Conservation (phyloP, 345 rosid genomes). For the Populus ilicifolia region DNA sequence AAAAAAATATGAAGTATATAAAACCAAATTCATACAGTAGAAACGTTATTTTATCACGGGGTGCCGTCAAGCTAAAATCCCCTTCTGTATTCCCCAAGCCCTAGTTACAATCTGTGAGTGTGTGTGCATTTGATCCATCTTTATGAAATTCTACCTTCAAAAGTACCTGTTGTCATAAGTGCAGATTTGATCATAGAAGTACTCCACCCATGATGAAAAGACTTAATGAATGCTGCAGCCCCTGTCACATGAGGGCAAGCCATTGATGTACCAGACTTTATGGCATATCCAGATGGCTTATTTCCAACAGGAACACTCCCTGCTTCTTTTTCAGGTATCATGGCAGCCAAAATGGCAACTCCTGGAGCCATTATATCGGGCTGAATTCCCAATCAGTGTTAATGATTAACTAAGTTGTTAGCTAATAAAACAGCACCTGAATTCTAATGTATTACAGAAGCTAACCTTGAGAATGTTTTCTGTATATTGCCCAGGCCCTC, state of each 20-base stretch:
- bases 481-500: slow-evolving; percentile 65
- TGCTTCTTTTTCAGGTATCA: slow-evolving; percentile 35
- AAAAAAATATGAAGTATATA: too few relatives aligned
- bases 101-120: too few relatives aligned
- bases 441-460: too few relatives aligned
- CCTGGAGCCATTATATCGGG: slow-evolving; percentile 91
- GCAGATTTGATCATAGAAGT: slow-evolving; percentile 74
- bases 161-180: slow-evolving; percentile 69
- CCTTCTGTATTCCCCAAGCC: too few relatives aligned
- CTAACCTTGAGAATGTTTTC: slow-evolving; percentile 81
- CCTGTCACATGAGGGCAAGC: slow-evolving; percentile 87
- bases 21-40: too few relatives aligned
- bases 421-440: too few relatives aligned
- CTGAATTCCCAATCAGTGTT: slow-evolving; percentile 24
- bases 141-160: neutral
- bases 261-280: slow-evolving; percentile 79
- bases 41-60: too few relatives aligned
- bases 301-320: slow-evolving; percentile 28
- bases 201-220: slow-evolving; percentile 51
- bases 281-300: slow-evolving; percentile 37
- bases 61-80: too few relatives aligned
- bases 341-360: slow-evolving; percentile 68
- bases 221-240: slow-evolving; percentile 59
- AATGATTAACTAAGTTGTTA: neutral
- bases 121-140: too few relatives aligned